Evolutionary conservation across 192 early-diverging fungal species (phyloP), one percentile per base, ranked within the genome.

Genomic region (Linnemannia elongata): DNA sequence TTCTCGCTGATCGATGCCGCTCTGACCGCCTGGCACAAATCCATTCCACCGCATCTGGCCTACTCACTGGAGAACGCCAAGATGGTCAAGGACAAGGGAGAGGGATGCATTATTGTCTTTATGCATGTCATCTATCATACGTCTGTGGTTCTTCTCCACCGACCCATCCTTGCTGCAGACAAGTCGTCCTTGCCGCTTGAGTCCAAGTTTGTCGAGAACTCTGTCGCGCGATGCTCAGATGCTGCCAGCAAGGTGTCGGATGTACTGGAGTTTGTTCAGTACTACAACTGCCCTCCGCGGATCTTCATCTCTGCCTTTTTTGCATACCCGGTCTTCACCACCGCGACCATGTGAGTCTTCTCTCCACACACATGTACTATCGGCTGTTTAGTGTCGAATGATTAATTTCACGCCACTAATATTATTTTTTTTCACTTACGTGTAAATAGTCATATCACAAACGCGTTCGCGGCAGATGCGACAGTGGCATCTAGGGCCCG

Each of bases 121-220:
- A 81, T 89, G 68, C 91, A 91, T 78, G 73, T 91, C 45, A 69
- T 93, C 22, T 89, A 92, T 79, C 80, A 92, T 66, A 87, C 90
- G 10, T 57, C 89, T 18, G 80, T 88, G 7, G 90, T 93, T 1
- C 49, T 93, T 17, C 76, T 93, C 18, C 91, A 93, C 78, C 76
- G 91, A 47, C 90, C 91, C 0, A 90, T 88, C 35, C 69, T 92
- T 35, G 87, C 87, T 1, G 57, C 81, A 12, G 74, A 77, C 74
- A 86, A 81, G 76, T 82, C 76, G 1, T 72, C 36, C 15, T 79
- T 69, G 63, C 78, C 63, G 15, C 72, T 69, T 12, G 84, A 78
- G 60, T 83, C 42, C 12, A 71, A 76, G n/a, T 93, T 90, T 77
- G 68, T 89, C 17, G 79, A 84, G 2, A 79, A 72, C 24, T 92